Percentiles rank a stretch among this genome's conserved stretches.
Conservation (phyloP, 305 asterid species). For the Solanum hybrid region DNA sequence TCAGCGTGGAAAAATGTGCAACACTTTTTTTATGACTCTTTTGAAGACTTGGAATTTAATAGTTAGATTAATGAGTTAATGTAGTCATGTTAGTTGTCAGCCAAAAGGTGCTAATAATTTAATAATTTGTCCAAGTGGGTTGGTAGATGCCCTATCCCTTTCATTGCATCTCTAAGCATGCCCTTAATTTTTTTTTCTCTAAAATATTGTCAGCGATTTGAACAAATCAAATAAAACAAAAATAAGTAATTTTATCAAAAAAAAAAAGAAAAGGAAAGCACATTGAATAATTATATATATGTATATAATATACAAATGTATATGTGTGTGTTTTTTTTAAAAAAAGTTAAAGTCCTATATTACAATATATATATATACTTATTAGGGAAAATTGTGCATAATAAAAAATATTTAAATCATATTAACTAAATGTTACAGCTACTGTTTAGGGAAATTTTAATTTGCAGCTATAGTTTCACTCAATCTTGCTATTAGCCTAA, state of each 20-base stretch:
- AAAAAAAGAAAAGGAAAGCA: neutral
- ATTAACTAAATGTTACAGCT: too few species aligned
- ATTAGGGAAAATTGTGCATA: neutral
- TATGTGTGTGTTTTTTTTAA: too few species aligned
- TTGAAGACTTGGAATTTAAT: neutral
- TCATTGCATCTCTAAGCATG: constrained; percentile 13
- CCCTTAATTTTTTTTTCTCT: constrained; percentile 6
- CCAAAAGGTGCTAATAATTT: neutral
- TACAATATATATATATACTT: too few species aligned
- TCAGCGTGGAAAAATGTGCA: neutral
- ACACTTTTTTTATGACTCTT: neutral
- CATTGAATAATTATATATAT: neutral
- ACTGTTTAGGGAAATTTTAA: neutral
- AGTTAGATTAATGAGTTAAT: neutral
- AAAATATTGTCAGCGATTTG: neutral
- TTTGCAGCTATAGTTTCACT: too few species aligned
- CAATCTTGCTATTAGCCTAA: neutral
- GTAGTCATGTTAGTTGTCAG: neutral
- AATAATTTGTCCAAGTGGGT: neutral
- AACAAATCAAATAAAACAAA: neutral
- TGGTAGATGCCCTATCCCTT: neutral
- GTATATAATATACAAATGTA: too few species aligned
- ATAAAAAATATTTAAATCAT: neutral
- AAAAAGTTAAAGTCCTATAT: too few species aligned
- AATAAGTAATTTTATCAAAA: neutral